These are phyloP conservation scores for Leishmania martiniquensis DNA, from an alignment of 208 protist genomes.

Conservation along the genomic window DNA sequence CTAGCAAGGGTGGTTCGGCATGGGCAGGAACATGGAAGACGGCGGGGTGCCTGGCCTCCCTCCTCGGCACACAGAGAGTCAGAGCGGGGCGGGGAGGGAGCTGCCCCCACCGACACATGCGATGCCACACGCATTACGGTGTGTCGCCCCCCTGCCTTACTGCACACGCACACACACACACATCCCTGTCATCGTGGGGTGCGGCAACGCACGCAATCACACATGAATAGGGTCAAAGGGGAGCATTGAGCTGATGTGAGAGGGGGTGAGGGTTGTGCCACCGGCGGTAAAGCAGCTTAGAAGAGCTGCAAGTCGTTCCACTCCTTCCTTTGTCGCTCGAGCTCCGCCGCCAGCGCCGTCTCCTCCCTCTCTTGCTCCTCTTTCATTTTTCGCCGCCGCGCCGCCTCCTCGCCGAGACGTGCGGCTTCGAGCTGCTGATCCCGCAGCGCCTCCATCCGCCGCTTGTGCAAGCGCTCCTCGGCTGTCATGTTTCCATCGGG, in stretches of 20 bases:
- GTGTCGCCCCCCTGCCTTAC: no score
- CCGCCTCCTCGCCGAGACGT: constrained; percentile 78
- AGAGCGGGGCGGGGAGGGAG: not conserved
- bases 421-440: constrained; percentile 80
- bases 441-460: constrained; percentile 51
- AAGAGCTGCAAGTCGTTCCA: constrained; percentile 81
- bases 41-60: not conserved
- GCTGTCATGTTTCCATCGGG: constrained; percentile 25
- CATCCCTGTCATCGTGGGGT: no score
- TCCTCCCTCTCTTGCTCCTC: constrained; percentile 59
- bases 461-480: constrained; percentile 60
- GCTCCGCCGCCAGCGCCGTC: constrained; percentile 56
- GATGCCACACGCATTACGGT: no score
- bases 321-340: constrained; percentile 83
- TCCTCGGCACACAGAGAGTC: not conserved
- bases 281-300: constrained; percentile 21
- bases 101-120: no score
- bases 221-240: no score
- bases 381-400: constrained; percentile 54
- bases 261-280: not conserved
- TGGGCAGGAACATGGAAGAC: not conserved
- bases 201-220: not conserved
- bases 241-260: no score
- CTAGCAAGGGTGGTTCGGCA: not conserved
- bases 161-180: no score